Percentiles rank a stretch among this genome's conserved stretches.
Evolutionary conservation across 1,284 basidiomycete species (phyloP).

Genomic region (Puccinia sorghi): DNA sequence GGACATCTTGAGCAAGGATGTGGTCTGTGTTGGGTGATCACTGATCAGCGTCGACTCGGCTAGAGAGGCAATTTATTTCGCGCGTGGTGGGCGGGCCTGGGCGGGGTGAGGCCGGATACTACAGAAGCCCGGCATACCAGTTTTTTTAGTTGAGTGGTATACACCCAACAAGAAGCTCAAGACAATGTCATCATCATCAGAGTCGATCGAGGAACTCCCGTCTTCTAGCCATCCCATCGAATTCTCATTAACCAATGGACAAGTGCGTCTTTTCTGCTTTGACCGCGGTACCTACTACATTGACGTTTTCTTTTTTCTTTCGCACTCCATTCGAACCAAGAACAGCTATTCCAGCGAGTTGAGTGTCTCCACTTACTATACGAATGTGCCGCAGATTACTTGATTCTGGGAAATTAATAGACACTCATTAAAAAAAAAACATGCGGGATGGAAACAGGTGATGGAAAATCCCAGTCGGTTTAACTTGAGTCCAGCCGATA

Average conservation of each 20-base stretch:
- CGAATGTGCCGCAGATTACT: too few species aligned
- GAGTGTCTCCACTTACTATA: not conserved
- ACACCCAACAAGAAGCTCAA: too few species aligned
- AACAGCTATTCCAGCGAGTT: constrained; percentile 13
- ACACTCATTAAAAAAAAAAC: not conserved
- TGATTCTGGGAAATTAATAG: too few species aligned
- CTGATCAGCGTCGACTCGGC: not conserved
- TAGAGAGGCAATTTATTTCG: not conserved
- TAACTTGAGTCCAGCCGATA: constrained; percentile 14
- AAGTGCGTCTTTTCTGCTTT: not conserved
- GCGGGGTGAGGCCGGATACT: not conserved
- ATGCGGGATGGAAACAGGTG: not conserved
- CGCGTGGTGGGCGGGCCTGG: not conserved
- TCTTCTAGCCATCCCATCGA: not conserved
- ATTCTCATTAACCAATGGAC: constrained; percentile 13
- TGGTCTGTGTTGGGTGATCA: not conserved
- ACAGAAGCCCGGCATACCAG: not conserved
- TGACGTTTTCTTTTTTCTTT: not conserved
- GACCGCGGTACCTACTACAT: not conserved
- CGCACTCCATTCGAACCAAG: not conserved
- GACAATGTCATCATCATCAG: constrained; percentile 1
- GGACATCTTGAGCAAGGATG: not conserved
- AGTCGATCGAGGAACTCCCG: not conserved
- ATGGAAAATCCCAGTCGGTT: constrained; percentile 25
- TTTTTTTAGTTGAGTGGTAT: too few species aligned